phyloP scores from a whole-genome alignment of 2,329 filamentous ascomycete species.

The Ceratocystis harringtonii region DNA sequence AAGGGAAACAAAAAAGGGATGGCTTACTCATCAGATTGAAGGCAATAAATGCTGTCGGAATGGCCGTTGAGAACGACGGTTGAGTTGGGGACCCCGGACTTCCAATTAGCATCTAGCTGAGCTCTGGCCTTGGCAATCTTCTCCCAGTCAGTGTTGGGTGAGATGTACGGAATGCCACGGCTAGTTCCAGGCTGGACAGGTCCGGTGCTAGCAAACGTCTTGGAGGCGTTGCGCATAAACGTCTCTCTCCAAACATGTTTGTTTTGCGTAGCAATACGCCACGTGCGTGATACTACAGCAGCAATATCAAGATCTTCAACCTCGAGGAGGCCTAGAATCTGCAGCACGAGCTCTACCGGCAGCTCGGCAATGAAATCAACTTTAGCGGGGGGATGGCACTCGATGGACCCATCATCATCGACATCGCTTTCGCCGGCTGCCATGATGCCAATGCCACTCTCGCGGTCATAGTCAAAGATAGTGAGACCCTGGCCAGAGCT shows the following conservation, averaged over 20 bases:
- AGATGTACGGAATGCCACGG: conserved; percentile 39
- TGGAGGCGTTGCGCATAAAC: conserved; percentile 45
- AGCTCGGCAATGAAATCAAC: conserved; percentile 41
- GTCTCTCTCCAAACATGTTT: conserved; percentile 50
- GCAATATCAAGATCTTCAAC: conserved; percentile 35
- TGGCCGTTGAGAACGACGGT: conserved; percentile 87
- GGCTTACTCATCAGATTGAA: conserved; percentile 88
- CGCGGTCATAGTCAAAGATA: conserved; percentile 35
- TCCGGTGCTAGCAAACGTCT: conserved; percentile 42
- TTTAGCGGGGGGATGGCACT: neutral
- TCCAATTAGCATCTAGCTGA: conserved; percentile 67
- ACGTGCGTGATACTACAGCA: conserved; percentile 35
- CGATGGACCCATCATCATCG: conserved; percentile 25
- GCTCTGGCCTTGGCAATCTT: conserved; percentile 66
- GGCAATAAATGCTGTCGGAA: conserved; percentile 89
- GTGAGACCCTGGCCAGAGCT: conserved; percentile 18
- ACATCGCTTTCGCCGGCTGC: conserved; percentile 31
- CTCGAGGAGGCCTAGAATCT: conserved; percentile 43
- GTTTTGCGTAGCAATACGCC: conserved; percentile 34
- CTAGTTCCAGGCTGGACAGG: conserved; percentile 39
- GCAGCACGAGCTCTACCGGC: conserved; percentile 43
- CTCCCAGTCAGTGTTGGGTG: conserved; percentile 65
- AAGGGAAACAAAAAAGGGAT: neutral
- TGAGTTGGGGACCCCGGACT: conserved; percentile 51
- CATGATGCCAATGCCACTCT: conserved; percentile 50